A percentile compares a stretch with the other conserved stretches of the same genome.
phyloP scores from a whole-genome alignment of 2,329 filamentous ascomycete genomes.

The Penicillium sp. region DNA sequence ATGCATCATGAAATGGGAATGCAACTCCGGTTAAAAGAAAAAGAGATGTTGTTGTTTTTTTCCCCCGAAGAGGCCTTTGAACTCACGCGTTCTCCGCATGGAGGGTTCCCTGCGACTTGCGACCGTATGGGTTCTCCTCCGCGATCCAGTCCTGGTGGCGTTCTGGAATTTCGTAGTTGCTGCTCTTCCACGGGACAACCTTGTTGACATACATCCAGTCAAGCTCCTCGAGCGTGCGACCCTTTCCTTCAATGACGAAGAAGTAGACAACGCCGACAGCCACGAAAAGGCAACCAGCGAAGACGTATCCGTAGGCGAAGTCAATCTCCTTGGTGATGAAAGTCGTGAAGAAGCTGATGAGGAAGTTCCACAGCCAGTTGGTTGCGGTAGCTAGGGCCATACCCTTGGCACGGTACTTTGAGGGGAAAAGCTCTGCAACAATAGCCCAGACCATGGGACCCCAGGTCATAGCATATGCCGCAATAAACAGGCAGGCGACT shows the following conservation, averaged over 20 bases:
- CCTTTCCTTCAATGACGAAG: constrained; percentile 72
- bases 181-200: constrained; percentile 60
- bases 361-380: constrained; percentile 74
- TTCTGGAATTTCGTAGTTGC: constrained; percentile 42
- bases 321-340: constrained; percentile 71
- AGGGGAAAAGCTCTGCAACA: constrained; percentile 44
- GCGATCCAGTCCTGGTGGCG: constrained; percentile 17
- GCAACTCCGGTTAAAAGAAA: constrained; percentile 29
- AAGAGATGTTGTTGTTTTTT: neutral
- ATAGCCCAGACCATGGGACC: constrained; percentile 58
- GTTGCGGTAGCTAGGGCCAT: constrained; percentile 77
- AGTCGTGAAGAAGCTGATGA: constrained; percentile 72
- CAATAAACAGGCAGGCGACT: constrained; percentile 69
- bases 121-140: constrained; percentile 18
- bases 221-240: constrained; percentile 69
- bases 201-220: constrained; percentile 69
- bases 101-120: constrained; percentile 23
- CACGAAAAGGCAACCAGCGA: constrained; percentile 67
- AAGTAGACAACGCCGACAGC: constrained; percentile 65
- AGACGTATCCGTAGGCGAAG: constrained; percentile 73
- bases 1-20: constrained; percentile 9
- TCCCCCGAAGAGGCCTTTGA: neutral
- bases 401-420: constrained; percentile 63
- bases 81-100: constrained; percentile 32
- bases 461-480: constrained; percentile 67